Evolutionary conservation across 495 filamentous ascomycete species (phyloP).

Genomic region (Cairneyella variabilis): DNA sequence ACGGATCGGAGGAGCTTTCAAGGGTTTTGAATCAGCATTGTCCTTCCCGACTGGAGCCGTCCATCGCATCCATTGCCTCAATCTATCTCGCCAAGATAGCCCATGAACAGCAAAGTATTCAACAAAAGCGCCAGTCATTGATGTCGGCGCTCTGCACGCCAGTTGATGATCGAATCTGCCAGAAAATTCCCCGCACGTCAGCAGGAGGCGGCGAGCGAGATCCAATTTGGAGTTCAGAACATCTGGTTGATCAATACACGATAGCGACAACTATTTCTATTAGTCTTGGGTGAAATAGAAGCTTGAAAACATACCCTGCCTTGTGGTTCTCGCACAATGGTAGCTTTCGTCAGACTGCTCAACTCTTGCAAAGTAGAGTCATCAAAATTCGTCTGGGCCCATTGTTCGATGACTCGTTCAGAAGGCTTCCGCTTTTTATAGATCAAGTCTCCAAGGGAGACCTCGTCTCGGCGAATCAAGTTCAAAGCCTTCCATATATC

Average conservation of each 20-base stretch:
- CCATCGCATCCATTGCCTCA: constrained; percentile 38
- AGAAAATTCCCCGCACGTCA: constrained; percentile 31
- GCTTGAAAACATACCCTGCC: background rate
- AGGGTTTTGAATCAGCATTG: background rate
- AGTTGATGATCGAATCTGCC: constrained; percentile 5
- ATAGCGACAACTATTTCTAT: constrained; percentile 12
- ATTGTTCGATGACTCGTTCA: background rate
- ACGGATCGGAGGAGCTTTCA: too few species aligned
- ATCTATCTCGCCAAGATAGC: constrained; percentile 41
- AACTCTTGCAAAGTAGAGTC: background rate
- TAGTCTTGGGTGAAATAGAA: background rate
- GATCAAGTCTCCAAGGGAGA: constrained; percentile 14
- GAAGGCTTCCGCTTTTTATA: background rate
- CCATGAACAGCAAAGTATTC: constrained; percentile 2
- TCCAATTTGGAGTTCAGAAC: constrained; percentile 22
- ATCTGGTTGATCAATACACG: constrained; percentile 1
- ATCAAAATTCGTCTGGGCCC: background rate
- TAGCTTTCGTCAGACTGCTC: background rate
- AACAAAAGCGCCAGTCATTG: constrained; percentile 3
- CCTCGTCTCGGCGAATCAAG: background rate
- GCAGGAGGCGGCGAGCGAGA: constrained; percentile 38
- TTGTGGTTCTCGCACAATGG: background rate
- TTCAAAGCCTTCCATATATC: constrained; percentile 1
- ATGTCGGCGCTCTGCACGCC: background rate
- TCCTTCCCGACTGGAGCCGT: constrained; percentile 12